Conservation (phyloP, 2,329 filamentous ascomycete genomes). For the Aureobasidium vineae region DNA sequence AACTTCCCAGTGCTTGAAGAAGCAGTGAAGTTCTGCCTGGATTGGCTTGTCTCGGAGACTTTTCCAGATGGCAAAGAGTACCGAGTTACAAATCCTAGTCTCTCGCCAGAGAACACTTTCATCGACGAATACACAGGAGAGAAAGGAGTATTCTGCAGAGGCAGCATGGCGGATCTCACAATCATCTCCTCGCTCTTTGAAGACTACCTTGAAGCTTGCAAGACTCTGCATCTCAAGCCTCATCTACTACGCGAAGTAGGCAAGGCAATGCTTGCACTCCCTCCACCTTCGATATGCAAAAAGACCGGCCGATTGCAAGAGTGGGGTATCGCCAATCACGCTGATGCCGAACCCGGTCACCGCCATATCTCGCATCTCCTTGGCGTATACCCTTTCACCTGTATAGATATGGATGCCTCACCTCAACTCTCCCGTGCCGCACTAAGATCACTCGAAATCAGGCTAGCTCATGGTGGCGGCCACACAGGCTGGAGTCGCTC, state of each 20-base stretch:
- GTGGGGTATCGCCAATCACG: neutral
- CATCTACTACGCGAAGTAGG: neutral
- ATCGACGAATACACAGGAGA: neutral
- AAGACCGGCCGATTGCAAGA: constrained; percentile 19
- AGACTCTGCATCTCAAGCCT: neutral
- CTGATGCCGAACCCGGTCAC: neutral
- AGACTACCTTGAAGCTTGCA: constrained; percentile 1
- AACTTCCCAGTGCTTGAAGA: constrained; percentile 7
- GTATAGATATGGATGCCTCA: neutral
- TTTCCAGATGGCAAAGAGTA: neutral
- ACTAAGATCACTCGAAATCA: neutral
- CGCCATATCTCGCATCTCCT: neutral
- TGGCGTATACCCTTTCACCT: neutral
- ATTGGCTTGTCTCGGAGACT: neutral
- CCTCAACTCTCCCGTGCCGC: neutral
- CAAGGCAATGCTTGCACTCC: neutral
- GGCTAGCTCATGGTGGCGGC: constrained; percentile 2
- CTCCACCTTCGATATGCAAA: neutral
- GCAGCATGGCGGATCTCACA: constrained; percentile 5
- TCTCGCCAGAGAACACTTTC: constrained; percentile 5
- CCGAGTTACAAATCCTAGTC: neutral
- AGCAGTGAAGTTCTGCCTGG: constrained; percentile 11
- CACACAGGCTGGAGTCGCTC: constrained; percentile 8
- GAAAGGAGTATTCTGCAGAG: neutral
- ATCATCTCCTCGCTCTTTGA: constrained; percentile 5